These are phyloP conservation scores for Ceratobasidium sp. DNA, from an alignment of 1,284 basidiomycete genomes.

Conservation along the genomic window DNA sequence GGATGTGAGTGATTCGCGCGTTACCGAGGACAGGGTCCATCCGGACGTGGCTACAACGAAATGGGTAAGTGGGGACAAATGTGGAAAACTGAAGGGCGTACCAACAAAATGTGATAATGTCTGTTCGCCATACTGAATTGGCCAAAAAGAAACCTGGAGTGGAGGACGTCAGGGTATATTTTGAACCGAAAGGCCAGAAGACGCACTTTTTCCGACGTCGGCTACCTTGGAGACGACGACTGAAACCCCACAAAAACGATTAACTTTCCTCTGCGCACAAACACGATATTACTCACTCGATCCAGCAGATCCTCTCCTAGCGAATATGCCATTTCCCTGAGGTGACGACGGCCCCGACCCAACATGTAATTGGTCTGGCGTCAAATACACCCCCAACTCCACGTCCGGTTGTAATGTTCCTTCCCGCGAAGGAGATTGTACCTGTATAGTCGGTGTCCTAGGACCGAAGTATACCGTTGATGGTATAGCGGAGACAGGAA, in stretches of 20 bases:
- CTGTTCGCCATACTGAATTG: neutral
- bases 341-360: neutral
- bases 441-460: neutral
- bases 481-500: neutral
- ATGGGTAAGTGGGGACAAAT: neutral
- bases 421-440: conserved; percentile 13
- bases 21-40: neutral
- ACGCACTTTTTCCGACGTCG: neutral
- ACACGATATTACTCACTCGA: neutral
- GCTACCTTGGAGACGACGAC: neutral
- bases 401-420: neutral
- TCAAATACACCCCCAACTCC: conserved; percentile 8
- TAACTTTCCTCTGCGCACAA: neutral
- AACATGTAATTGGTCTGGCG: neutral
- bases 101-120: conserved; percentile 3
- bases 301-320: neutral
- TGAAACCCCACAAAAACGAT: neutral
- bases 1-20: neutral
- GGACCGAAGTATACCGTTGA: neutral
- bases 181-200: neutral
- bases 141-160: neutral
- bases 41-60: neutral
- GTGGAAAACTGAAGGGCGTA: neutral
- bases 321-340: neutral
- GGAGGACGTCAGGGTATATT: neutral